phyloP scores from a whole-genome alignment of 192 early-diverging fungal genomes.

The Coemansia erecta region DNA sequence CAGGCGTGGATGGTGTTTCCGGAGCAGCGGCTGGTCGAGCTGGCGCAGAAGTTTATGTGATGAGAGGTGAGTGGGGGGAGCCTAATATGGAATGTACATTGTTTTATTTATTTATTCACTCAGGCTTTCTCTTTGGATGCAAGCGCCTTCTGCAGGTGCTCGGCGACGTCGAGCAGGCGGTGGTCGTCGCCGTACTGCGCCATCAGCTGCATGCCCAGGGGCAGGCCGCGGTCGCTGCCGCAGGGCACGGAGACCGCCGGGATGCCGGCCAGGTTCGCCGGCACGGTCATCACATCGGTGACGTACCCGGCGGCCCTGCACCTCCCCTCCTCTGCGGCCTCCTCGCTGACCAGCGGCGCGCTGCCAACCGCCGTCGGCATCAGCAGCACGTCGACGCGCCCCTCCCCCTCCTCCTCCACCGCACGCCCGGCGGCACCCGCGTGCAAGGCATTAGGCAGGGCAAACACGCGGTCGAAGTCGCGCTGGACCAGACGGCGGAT shows the following conservation, averaged over 20 bases:
- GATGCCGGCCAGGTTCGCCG: slow-evolving; percentile 81
- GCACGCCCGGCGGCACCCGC: not conserved
- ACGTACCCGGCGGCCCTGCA: slow-evolving; percentile 59
- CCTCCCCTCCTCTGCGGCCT: slow-evolving; percentile 15
- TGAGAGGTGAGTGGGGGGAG: too few relatives aligned
- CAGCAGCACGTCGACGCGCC: slow-evolving; percentile 76
- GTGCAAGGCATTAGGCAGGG: slow-evolving; percentile 58
- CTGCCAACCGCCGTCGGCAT: slow-evolving; percentile 73
- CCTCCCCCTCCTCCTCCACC: too few relatives aligned
- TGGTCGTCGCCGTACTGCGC: slow-evolving; percentile 83
- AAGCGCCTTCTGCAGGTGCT: not conserved
- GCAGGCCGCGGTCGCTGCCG: slow-evolving; percentile 55
- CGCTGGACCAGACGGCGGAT: slow-evolving; percentile 71
- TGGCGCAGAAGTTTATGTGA: slow-evolving; percentile 10
- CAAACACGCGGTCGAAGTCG: slow-evolving; percentile 78
- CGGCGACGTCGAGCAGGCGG: slow-evolving; percentile 34
- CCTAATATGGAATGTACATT: too few relatives aligned
- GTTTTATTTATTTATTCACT: too few relatives aligned
- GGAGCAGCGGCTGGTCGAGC: slow-evolving; percentile 14
- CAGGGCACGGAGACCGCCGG: slow-evolving; percentile 70
- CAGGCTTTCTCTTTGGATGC: too few relatives aligned
- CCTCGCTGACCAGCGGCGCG: slow-evolving; percentile 59
- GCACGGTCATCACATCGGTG: slow-evolving; percentile 88
- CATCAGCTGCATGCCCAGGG: slow-evolving; percentile 82
- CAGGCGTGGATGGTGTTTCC: slow-evolving; percentile 90